A percentile compares a stretch with the other conserved stretches of the same genome.
Conservation (phyloP, 768 basidiomycete species). For the Scleroderma bovista region DNA sequence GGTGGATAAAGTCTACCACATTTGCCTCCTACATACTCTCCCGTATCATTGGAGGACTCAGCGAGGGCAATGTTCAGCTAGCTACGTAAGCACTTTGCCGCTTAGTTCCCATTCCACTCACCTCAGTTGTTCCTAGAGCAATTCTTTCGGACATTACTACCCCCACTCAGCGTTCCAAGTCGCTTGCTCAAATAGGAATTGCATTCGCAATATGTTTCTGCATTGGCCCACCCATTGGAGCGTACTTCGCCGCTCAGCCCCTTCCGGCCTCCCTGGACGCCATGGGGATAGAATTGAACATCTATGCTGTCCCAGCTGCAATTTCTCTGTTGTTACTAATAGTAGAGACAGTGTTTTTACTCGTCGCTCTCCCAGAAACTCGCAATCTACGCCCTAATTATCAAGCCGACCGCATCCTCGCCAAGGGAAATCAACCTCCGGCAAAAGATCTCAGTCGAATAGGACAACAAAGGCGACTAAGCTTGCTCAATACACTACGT, state of each 20-base stretch:
- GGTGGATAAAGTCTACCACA: conserved; percentile 87
- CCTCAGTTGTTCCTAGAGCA: conserved; percentile 47
- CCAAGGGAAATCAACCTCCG: conserved; percentile 11
- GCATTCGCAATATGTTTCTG: conserved; percentile 96
- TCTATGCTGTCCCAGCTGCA: conserved; percentile 87
- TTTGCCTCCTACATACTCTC: conserved; percentile 90
- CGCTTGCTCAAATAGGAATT: conserved; percentile 89
- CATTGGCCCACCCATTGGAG: conserved; percentile 90
- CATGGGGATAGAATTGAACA: conserved; percentile 66
- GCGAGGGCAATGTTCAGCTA: conserved; percentile 96
- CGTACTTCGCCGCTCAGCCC: conserved; percentile 90
- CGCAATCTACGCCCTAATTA: conserved; percentile 37
- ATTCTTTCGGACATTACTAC: conserved; percentile 90
- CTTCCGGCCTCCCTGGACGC: conserved; percentile 53
- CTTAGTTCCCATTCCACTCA: not conserved
- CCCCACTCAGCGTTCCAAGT: conserved; percentile 71
- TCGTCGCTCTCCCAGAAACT: conserved; percentile 80
- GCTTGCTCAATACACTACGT: conserved; percentile 53
- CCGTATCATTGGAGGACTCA: conserved; percentile 85
- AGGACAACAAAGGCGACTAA: conserved; percentile 45
- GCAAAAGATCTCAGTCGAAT: conserved; percentile 10
- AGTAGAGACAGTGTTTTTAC: conserved; percentile 76
- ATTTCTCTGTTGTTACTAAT: conserved; percentile 75
- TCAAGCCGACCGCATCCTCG: conserved; percentile 15
- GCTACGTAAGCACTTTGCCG: conserved; percentile 63